Conservation (phyloP, 176 grass and related monocot genomes). For the Oryza meridionalis region DNA sequence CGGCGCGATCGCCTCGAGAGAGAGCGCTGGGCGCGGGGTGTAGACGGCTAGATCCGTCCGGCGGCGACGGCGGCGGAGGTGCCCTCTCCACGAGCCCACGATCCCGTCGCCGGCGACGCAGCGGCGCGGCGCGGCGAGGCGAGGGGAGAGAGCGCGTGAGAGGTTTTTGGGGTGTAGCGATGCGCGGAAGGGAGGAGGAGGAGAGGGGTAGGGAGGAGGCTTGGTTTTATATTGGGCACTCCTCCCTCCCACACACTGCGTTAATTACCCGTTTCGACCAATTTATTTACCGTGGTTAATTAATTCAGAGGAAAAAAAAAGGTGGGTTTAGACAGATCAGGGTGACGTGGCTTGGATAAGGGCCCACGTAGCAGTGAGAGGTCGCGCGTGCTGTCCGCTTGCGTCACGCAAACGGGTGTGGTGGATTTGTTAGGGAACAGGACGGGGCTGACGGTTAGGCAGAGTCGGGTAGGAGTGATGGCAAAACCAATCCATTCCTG, state of each 20-base stretch:
- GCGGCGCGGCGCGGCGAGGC: not conserved
- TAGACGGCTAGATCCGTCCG: conserved; percentile 25
- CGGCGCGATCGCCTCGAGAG: conserved; percentile 33
- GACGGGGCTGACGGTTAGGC: not conserved
- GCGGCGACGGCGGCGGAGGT: no score
- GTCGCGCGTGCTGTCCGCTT: not conserved
- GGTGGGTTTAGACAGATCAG: not conserved
- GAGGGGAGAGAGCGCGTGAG: conserved; percentile 21
- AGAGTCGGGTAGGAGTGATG: no score
- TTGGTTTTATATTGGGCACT: conserved; percentile 28
- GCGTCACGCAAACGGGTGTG: not conserved
- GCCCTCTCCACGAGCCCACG: not conserved
- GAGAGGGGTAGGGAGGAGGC: not conserved
- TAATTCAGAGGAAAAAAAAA: not conserved
- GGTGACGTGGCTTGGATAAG: not conserved
- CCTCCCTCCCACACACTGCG: not conserved
- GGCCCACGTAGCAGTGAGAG: not conserved
- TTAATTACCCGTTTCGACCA: not conserved
- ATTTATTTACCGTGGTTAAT: not conserved
- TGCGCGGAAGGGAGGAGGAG: not conserved
- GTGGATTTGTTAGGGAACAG: not conserved
- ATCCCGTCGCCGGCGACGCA: conserved; percentile 6
- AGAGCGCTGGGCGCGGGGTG: not conserved
- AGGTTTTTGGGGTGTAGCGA: conserved; percentile 45
- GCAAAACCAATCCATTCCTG: no score